These are phyloP conservation scores for Venturia effusa DNA, from an alignment of 2,329 filamentous ascomycete species.

Conservation along the genomic window DNA sequence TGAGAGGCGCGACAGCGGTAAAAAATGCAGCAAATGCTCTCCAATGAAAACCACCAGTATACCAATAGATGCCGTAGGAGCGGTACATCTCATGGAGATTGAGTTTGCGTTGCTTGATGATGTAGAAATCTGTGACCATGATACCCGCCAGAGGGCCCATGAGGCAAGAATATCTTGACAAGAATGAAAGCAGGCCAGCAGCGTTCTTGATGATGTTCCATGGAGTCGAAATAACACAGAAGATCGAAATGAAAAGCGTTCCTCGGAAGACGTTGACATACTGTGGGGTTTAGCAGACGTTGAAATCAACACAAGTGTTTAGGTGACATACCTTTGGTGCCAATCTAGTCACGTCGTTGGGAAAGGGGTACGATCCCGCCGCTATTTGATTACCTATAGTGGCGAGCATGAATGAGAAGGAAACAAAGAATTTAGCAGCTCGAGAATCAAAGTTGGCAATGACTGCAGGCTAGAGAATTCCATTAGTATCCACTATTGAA, in stretches of 20 bases:
- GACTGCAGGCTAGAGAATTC: no score
- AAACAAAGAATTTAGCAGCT: no score
- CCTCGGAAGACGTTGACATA: constrained; percentile 25
- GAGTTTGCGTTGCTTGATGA: constrained; percentile 25
- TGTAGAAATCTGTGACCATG: constrained; percentile 25
- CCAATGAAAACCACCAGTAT: constrained; percentile 24
- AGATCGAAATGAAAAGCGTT: constrained; percentile 24
- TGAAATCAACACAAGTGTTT: not conserved
- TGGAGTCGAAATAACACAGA: constrained; percentile 24
- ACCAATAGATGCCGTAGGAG: constrained; percentile 24
- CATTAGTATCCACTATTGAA: no score
- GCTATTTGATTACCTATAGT: no score
- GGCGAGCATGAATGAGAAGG: no score
- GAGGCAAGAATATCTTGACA: constrained; percentile 26
- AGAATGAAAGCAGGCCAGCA: constrained; percentile 22
- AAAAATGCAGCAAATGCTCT: constrained; percentile 23
- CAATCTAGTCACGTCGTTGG: no score
- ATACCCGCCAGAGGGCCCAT: constrained; percentile 26
- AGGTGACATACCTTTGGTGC: not conserved
- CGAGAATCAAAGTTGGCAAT: no score
- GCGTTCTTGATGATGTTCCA: constrained; percentile 30
- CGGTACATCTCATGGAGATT: constrained; percentile 24
- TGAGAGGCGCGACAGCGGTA: constrained; percentile 22
- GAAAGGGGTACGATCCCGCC: no score
- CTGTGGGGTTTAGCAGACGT: not conserved